These are phyloP conservation scores for Gossypium lobatum DNA, from an alignment of 441 rosid genomes.

Conservation along the genomic window DNA sequence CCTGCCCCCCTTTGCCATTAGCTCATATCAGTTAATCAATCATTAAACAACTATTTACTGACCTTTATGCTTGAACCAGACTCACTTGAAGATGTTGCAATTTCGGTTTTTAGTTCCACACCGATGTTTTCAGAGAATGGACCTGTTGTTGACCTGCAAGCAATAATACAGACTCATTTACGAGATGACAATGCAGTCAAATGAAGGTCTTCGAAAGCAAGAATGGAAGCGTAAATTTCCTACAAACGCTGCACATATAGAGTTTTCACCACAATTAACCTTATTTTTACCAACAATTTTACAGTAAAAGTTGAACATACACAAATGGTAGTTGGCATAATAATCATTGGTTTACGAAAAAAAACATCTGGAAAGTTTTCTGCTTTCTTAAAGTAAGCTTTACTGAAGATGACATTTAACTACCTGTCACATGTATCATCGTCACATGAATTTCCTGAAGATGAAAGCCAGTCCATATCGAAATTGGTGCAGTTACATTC, in stretches of 20 bases:
- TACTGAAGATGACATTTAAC: neutral
- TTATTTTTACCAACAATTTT: too few species aligned
- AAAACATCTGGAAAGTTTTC: neutral
- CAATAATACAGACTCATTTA: neutral
- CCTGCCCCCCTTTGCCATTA: neutral
- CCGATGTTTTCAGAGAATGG: slow-evolving; percentile 47
- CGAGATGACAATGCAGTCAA: neutral
- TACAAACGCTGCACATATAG: too few species aligned
- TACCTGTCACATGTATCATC: slow-evolving; percentile 82
- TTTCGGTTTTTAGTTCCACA: slow-evolving; percentile 32
- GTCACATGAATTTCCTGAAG: slow-evolving; percentile 91
- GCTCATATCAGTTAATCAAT: neutral
- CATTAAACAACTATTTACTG: slow-evolving; percentile 6
- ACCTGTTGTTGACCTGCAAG: slow-evolving; percentile 54
- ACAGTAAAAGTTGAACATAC: neutral
- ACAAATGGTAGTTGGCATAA: neutral
- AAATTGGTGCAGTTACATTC: slow-evolving; percentile 70
- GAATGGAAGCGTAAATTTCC: neutral
- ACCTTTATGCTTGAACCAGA: slow-evolving; percentile 52
- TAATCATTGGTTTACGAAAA: neutral
- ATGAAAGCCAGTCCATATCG: slow-evolving; percentile 86
- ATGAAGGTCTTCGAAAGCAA: neutral
- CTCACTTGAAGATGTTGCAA: slow-evolving; percentile 37
- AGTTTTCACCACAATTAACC: too few species aligned
- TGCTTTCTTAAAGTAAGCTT: neutral